Evolutionary conservation across 768 basidiomycete species (phyloP), one percentile per base, ranked within the genome.

Genomic region (Glaciozyma antarctica): DNA sequence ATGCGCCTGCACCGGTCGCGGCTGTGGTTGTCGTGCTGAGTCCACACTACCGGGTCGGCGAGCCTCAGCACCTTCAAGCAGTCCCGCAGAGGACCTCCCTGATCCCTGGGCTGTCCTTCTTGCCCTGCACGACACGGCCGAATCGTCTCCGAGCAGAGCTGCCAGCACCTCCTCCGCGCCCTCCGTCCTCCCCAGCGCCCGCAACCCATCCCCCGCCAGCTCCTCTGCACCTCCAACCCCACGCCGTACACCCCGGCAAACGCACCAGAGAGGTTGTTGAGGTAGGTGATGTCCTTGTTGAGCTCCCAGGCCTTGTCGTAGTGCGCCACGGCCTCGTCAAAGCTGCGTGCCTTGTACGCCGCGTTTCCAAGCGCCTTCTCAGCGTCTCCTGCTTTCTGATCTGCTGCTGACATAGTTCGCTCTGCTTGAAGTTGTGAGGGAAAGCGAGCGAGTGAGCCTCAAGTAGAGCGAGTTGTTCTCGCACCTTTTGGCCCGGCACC

Each of bases 211-310:
- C 24, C 15, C 30, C 28, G 6, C 53, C 19, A 7, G 2, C 2
- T 34, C 30, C 53, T 32, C 17, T 10, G 30, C 16, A 48, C 16
- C 4, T 30, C 32, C 53, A 21, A 9, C 17, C 16, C 53, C 32
- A 13, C 16, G 4, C 32, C 32, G 16, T 32, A 4, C 32, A 19
- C 30, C 53, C 5, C 16, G 28, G 2, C 30, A 5, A 21, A 55
- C 77, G 58, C 60, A 88, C 88, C 88, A 68, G 84, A 85, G 52
- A 93, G 77, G 77, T 99, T 99, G 57, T 91, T 91, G 63, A 98
- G 80, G 82, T 86, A 97, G 16, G 90, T 88, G 66, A 97, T 81
- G 75, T 99, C 92, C 78, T 94, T 90, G 83, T 86, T 93, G 22
- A 83, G 73, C 66, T 94, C 90, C 92, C 93, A 98, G 7, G 95